Conservation (phyloP, 192 early-diverging fungal species). For the Mortierella hygrophila region DNA sequence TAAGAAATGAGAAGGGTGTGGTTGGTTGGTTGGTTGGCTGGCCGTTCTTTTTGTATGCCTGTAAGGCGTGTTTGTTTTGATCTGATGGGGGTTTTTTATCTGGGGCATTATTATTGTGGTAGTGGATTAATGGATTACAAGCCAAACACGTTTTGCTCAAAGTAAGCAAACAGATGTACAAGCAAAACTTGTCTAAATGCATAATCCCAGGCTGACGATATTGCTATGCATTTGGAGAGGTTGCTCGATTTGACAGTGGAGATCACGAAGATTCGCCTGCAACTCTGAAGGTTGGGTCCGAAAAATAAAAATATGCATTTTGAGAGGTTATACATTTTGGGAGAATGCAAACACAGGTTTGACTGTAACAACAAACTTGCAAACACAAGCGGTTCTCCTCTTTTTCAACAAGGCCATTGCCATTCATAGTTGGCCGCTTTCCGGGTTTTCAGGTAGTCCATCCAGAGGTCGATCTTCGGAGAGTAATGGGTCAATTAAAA, state of each 20-base stretch:
- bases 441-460: not conserved
- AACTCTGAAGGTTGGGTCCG: too few relatives aligned
- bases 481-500: not conserved
- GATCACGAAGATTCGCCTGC: too few relatives aligned
- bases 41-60: not conserved
- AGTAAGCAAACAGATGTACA: too few relatives aligned
- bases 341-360: too few relatives aligned
- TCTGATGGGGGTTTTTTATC: not conserved
- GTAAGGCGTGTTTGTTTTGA: not conserved
- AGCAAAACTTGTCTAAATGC: too few relatives aligned
- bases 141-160: not conserved
- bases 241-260: too few relatives aligned
- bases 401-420: not conserved
- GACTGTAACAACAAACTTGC: too few relatives aligned
- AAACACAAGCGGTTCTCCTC: not conserved
- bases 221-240: too few relatives aligned
- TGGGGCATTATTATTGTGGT: not conserved
- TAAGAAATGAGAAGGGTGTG: too few relatives aligned
- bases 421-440: not conserved
- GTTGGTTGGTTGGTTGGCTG: not conserved
- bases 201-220: too few relatives aligned
- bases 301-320: too few relatives aligned
- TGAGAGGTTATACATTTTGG: too few relatives aligned
- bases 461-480: not conserved
- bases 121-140: not conserved